These are phyloP conservation scores for Sutorius eximius DNA, from an alignment of 1,284 basidiomycete genomes.

Conservation along the genomic window DNA sequence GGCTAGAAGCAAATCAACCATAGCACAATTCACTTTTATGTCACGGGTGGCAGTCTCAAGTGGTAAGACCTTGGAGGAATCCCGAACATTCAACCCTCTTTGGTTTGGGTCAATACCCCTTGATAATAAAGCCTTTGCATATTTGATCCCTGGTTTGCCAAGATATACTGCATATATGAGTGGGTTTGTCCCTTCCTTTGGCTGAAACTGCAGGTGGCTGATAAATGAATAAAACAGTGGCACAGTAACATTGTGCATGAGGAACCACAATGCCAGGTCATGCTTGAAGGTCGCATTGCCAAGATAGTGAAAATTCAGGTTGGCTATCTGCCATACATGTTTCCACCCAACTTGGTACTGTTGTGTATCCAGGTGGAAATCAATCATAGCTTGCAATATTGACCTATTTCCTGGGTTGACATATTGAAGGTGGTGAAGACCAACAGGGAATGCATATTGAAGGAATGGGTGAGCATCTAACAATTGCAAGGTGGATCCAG, in stretches of 20 bases:
- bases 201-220: background rate
- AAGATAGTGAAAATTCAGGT: no score
- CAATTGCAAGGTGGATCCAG: background rate
- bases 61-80: background rate
- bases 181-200: constrained; percentile 10
- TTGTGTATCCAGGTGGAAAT: background rate
- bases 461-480: background rate
- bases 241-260: background rate
- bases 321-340: background rate
- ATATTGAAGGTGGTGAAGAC: background rate
- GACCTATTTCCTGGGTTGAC: background rate
- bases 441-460: background rate
- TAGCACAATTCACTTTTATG: rapidly evolving
- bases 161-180: constrained; percentile 2
- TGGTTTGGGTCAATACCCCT: background rate
- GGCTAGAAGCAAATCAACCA: background rate
- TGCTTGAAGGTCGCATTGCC: background rate
- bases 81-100: background rate
- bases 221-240: background rate
- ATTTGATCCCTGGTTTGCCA: background rate
- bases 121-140: constrained; percentile 4
- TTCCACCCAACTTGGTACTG: background rate
- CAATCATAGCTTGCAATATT: background rate
- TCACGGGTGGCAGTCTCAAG: background rate
- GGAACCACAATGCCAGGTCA: constrained; percentile 5